A percentile compares a stretch with the other conserved stretches of the same genome.
These are phyloP conservation scores for Syncephalastrum sp. DNA, from an alignment of 371 early-diverging fungal species.

Conservation along the genomic window DNA sequence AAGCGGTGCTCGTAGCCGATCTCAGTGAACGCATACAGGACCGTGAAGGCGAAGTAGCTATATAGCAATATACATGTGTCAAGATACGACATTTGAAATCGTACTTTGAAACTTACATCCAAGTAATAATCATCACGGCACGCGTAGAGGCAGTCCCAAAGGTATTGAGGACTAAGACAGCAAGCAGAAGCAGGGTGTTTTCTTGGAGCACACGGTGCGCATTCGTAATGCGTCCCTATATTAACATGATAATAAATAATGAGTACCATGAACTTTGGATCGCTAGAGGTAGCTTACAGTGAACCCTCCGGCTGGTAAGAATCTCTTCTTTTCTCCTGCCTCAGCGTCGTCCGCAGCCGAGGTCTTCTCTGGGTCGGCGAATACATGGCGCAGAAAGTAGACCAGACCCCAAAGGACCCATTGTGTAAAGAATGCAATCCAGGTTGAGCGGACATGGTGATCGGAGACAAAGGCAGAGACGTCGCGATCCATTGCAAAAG, in stretches of 20 bases:
- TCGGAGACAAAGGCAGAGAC: conserved; percentile 26
- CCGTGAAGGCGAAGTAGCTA: conserved; percentile 42
- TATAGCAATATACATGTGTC: neutral
- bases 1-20: conserved; percentile 33
- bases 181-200: conserved; percentile 34
- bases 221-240: conserved; percentile 10
- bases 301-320: conserved; percentile 4
- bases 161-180: conserved; percentile 39
- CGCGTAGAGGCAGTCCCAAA: conserved; percentile 43
- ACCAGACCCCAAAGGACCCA: conserved; percentile 33
- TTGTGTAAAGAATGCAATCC: conserved; percentile 38
- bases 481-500: conserved; percentile 9
- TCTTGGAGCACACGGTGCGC: conserved; percentile 34
- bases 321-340: conserved; percentile 12
- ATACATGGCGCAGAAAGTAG: conserved; percentile 21
- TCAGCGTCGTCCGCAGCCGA: conserved; percentile 18
- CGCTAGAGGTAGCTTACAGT: conserved; percentile 2
- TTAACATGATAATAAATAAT: neutral
- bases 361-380: conserved; percentile 16
- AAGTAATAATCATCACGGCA: conserved; percentile 46
- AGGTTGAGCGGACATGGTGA: conserved; percentile 23
- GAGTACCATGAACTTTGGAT: neutral
- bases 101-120: conserved; percentile 28
- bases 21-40: conserved; percentile 38
- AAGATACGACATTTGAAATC: neutral